Conservation (phyloP, 1,284 basidiomycete species). For the Termitomyces sp. region DNA sequence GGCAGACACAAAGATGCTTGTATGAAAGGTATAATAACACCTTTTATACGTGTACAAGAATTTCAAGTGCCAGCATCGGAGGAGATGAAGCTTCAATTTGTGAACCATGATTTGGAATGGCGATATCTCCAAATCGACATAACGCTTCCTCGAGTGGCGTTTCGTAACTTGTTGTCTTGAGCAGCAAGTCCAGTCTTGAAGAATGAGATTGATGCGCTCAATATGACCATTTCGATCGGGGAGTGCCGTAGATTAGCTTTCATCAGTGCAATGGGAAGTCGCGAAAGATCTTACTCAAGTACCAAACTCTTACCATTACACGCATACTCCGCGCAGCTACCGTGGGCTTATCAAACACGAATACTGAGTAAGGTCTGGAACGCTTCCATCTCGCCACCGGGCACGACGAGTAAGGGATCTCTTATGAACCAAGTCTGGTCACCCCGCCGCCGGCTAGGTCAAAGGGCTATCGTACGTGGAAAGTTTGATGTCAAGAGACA, state of each 20-base stretch:
- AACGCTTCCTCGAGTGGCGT: background rate
- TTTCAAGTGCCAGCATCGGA: background rate
- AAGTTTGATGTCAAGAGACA: background rate
- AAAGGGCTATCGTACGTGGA: background rate
- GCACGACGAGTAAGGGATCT: background rate
- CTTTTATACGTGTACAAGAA: background rate
- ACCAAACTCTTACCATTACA: background rate
- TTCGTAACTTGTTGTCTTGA: background rate
- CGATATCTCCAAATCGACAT: background rate
- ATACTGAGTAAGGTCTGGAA: background rate
- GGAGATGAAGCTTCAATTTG: background rate
- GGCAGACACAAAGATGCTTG: background rate
- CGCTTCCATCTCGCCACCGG: background rate
- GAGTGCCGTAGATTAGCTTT: background rate
- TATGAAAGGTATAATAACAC: background rate
- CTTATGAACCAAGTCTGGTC: background rate
- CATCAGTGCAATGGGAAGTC: background rate
- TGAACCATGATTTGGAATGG: background rate
- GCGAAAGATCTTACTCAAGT: constrained; percentile 1
- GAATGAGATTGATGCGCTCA: background rate
- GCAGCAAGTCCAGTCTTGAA: background rate
- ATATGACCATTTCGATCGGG: background rate
- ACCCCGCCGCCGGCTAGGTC: background rate
- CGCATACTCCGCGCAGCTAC: background rate
- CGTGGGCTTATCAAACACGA: background rate